These are phyloP conservation scores for Citrullus colocynthis DNA, from an alignment of 306 rosid genomes.

Conservation along the genomic window DNA sequence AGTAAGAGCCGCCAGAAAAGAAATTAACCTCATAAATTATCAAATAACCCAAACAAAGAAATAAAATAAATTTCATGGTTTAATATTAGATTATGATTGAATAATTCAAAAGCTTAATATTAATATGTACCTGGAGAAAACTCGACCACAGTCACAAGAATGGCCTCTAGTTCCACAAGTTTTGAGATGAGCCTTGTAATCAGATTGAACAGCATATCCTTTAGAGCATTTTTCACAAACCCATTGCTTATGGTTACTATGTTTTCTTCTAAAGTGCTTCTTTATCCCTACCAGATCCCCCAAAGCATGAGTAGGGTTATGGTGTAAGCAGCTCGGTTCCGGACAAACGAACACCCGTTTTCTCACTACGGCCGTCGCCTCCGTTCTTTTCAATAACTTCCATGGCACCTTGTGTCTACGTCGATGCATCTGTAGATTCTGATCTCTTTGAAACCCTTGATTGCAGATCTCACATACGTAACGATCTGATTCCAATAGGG, in stretches of 20 bases:
- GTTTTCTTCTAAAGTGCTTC: constrained; percentile 85
- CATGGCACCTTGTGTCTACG: constrained; percentile 92
- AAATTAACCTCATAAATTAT: neutral
- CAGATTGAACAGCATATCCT: constrained; percentile 91
- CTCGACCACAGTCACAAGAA: constrained; percentile 90
- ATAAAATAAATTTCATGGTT: neutral
- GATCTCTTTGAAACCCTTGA: constrained; percentile 99
- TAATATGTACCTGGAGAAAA: constrained; percentile 41
- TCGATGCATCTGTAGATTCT: constrained; percentile 97
- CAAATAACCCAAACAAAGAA: neutral
- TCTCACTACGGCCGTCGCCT: constrained; percentile 48
- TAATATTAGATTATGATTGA: no score
- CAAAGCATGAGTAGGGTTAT: constrained; percentile 85
- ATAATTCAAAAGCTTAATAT: neutral
- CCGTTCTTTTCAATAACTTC: constrained; percentile 71
- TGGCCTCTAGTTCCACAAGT: constrained; percentile 97
- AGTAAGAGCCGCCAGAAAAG: neutral
- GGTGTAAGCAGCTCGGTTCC: constrained; percentile 86
- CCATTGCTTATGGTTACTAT: constrained; percentile 94
- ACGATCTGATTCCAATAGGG: constrained; percentile 89
- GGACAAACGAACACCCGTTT: constrained; percentile 93
- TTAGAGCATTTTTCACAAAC: constrained; percentile 78
- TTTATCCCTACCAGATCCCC: constrained; percentile 95
- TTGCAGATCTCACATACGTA: constrained; percentile 98
- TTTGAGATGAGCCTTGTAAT: constrained; percentile 91